phyloP scores from a whole-genome alignment of 768 basidiomycete species.

The Daedalea quercina region DNA sequence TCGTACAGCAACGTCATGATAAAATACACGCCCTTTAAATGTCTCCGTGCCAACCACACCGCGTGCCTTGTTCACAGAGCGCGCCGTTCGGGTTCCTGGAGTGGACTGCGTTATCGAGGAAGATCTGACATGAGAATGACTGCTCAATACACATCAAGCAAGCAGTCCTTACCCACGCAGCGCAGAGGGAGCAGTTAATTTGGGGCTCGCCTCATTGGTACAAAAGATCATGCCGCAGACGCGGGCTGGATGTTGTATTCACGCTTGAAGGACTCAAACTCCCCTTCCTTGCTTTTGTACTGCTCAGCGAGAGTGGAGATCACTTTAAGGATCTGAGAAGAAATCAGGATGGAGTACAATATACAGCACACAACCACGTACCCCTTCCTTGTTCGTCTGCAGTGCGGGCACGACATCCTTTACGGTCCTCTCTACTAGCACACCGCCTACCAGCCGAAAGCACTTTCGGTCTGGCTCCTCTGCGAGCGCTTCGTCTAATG shows the following conservation, averaged over 20 bases:
- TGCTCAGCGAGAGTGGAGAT: constrained; percentile 73
- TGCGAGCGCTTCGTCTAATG: constrained; percentile 75
- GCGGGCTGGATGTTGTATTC: constrained; percentile 70
- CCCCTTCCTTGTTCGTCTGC: constrained; percentile 84
- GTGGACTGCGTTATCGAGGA: too few species aligned
- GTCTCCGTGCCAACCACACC: too few species aligned
- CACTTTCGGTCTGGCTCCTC: constrained; percentile 90
- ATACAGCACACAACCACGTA: constrained; percentile 29
- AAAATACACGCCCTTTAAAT: too few species aligned
- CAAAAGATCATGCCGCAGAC: background rate
- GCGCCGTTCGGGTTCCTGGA: too few species aligned
- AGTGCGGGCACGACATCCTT: constrained; percentile 89
- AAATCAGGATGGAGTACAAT: background rate
- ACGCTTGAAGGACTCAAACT: constrained; percentile 72
- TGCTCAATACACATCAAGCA: too few species aligned
- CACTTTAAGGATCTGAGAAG: constrained; percentile 74
- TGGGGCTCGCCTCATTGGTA: background rate
- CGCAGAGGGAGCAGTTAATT: too few species aligned
- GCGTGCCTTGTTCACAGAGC: too few species aligned
- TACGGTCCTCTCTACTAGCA: constrained; percentile 93
- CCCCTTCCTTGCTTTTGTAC: constrained; percentile 84
- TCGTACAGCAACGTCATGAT: too few species aligned
- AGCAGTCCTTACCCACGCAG: too few species aligned
- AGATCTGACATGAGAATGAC: too few species aligned
- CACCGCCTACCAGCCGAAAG: constrained; percentile 93